A percentile compares a stretch with the other conserved stretches of the same genome.
phyloP scores from a whole-genome alignment of 768 basidiomycete species.

The Suillus subluteus region DNA sequence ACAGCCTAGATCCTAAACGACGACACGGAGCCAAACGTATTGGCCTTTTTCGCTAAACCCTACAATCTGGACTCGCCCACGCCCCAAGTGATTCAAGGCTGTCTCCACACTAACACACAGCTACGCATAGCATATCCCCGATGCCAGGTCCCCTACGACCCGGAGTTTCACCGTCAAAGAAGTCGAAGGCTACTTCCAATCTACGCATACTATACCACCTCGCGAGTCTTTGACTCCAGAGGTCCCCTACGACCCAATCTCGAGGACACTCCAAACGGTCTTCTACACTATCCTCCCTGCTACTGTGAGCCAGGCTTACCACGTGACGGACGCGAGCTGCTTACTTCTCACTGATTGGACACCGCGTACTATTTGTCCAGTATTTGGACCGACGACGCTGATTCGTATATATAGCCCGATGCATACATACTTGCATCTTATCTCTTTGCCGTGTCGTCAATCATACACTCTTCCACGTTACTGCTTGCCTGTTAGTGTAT shows the following conservation, averaged over 20 bases:
- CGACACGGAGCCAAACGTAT: background rate
- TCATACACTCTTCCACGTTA: no score
- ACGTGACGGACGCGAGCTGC: no score
- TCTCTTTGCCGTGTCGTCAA: no score
- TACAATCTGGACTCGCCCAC: background rate
- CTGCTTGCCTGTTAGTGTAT: no score
- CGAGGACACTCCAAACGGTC: background rate
- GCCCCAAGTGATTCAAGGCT: background rate
- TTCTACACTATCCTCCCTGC: background rate
- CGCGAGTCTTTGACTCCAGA: background rate
- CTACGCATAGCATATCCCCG: background rate
- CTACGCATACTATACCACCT: background rate
- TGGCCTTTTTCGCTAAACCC: background rate
- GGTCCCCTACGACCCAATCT: background rate
- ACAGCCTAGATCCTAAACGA: background rate
- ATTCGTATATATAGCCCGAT: no score
- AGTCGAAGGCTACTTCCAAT: no score
- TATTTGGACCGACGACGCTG: no score
- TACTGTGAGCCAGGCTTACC: background rate
- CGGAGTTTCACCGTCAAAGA: background rate
- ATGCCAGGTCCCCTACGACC: background rate
- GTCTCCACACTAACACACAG: background rate
- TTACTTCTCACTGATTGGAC: no score
- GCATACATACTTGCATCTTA: no score
- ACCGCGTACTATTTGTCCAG: no score